These are phyloP conservation scores for Rosa chinensis DNA, from an alignment of 306 rosid species.

Conservation along the genomic window DNA sequence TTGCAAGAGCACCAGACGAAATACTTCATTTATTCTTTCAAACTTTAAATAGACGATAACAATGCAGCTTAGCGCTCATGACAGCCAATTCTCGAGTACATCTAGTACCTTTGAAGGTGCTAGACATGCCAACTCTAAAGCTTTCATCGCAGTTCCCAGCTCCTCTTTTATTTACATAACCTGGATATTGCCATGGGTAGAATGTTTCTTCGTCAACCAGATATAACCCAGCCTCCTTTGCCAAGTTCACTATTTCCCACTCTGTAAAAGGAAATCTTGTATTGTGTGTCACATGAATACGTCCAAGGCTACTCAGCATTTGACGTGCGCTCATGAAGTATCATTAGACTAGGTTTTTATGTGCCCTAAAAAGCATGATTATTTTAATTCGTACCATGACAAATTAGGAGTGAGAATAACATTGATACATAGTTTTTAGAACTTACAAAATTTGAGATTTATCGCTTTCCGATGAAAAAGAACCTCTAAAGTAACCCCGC, in stretches of 20 bases:
- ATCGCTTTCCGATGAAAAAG: neutral
- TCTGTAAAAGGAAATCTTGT: neutral
- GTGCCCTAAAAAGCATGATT: constrained; percentile 5
- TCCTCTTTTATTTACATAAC: constrained; percentile 34
- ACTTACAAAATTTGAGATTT: neutral
- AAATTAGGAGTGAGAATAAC: constrained; percentile 8
- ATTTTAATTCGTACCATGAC: neutral
- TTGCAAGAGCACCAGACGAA: neutral
- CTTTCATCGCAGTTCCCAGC: neutral
- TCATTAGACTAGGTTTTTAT: constrained; percentile 25
- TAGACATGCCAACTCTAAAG: constrained; percentile 24
- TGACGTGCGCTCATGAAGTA: constrained; percentile 15
- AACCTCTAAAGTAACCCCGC: constrained; percentile 25
- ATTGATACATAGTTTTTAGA: neutral
- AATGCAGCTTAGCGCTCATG: neutral
- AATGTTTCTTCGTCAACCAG: constrained; percentile 14
- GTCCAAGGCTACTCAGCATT: constrained; percentile 5
- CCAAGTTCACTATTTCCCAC: constrained; percentile 32
- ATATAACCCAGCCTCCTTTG: neutral
- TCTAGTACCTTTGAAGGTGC: constrained; percentile 16
- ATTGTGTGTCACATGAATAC: constrained; percentile 47
- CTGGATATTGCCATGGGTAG: neutral
- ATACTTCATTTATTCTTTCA: neutral
- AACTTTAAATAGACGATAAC: neutral
- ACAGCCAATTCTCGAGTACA: neutral